A percentile compares a stretch with the other conserved stretches of the same genome.
These are phyloP conservation scores for Litsea cubeba DNA, from an alignment of 164 flowering plant species.

Conservation along the genomic window DNA sequence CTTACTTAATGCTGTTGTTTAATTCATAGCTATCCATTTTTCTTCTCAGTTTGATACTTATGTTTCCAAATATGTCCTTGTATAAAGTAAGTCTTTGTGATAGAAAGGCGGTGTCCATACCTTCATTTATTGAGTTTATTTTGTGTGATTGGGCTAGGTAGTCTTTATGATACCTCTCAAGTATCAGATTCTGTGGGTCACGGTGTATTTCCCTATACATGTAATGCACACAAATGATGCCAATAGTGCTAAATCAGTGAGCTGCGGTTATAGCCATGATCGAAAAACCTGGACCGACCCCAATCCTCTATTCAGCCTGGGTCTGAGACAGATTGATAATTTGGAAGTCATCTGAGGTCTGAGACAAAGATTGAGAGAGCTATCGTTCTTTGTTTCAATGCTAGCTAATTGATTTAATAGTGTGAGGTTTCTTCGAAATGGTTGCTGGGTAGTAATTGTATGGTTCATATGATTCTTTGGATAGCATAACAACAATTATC, in stretches of 20 bases:
- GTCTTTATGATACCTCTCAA: not conserved
- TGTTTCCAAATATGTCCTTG: not conserved
- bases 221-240: not conserved
- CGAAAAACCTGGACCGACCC: no score
- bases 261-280: not conserved
- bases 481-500: not conserved
- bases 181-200: no score
- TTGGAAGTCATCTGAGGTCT: not conserved
- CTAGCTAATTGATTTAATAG: no score
- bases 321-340: not conserved
- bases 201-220: no score
- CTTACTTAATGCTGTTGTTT: not conserved
- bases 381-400: not conserved
- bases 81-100: not conserved
- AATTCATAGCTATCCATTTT: not conserved
- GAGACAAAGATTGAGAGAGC: not conserved
- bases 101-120: not conserved
- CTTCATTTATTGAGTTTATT: not conserved
- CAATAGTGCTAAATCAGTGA: not conserved
- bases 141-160: not conserved
- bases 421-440: not conserved
- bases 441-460: not conserved
- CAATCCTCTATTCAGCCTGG: not conserved
- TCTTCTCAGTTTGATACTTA: not conserved
- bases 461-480: not conserved